A percentile compares a stretch with the other conserved stretches of the same genome.
These are phyloP conservation scores for Simplicillium sp. DNA, from an alignment of 2,329 filamentous ascomycete genomes.

Conservation along the genomic window DNA sequence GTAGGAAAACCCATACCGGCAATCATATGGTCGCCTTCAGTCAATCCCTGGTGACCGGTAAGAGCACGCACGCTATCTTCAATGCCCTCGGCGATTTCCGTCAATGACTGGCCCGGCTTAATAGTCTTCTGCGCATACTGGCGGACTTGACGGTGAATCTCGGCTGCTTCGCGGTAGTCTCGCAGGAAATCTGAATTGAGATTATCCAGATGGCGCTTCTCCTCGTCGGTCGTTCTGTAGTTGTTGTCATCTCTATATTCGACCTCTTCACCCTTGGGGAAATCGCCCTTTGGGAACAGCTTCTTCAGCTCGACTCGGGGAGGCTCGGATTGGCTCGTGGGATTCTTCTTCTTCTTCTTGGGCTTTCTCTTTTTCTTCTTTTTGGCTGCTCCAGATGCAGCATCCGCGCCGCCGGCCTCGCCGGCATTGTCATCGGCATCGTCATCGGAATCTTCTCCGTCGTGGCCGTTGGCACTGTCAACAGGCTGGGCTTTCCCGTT, in stretches of 20 bases:
- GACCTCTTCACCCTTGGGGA: slow-evolving; percentile 67
- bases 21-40: slow-evolving; percentile 68
- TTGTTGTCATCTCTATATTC: slow-evolving; percentile 70
- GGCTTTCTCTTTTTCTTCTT: slow-evolving; percentile 69
- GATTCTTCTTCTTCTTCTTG: slow-evolving; percentile 72
- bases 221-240: slow-evolving; percentile 71
- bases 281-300: slow-evolving; percentile 63
- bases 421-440: slow-evolving; percentile 41
- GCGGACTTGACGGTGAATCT: slow-evolving; percentile 80
- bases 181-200: slow-evolving; percentile 71
- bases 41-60: slow-evolving; percentile 65
- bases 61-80: slow-evolving; percentile 72
- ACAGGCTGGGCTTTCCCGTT: slow-evolving; percentile 30
- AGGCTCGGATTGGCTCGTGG: slow-evolving; percentile 64
- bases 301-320: slow-evolving; percentile 63
- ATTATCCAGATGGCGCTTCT: slow-evolving; percentile 75
- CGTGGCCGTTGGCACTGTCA: slow-evolving; percentile 26
- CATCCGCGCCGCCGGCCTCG: slow-evolving; percentile 20
- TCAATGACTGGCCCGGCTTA: slow-evolving; percentile 71
- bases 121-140: slow-evolving; percentile 75
- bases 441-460: slow-evolving; percentile 40
- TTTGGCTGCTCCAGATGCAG: slow-evolving; percentile 24
- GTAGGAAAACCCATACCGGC: slow-evolving; percentile 83
- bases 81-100: slow-evolving; percentile 79
- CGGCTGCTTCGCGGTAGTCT: slow-evolving; percentile 78